Base-by-base conservation (phyloP, 1,284 basidiomycete genomes). In the Porphyrellus sp. region DNA sequence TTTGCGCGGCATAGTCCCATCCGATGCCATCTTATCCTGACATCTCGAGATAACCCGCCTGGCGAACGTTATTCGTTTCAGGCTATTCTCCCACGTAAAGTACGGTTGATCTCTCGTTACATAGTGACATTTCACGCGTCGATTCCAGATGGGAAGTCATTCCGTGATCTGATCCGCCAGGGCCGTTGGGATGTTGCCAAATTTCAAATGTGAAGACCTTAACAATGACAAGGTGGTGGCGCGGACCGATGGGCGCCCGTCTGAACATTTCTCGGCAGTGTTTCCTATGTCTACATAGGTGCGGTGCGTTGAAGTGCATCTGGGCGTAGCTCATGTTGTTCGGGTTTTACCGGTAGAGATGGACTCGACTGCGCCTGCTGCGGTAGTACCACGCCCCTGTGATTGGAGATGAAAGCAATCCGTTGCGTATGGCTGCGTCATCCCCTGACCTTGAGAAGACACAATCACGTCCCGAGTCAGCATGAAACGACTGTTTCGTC, bases 401-500 rank as follows among this genome's bases (percentile, higher is more conserved):
- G n/a, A n/a, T 31, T 35, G 18, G 42, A 18, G 20, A 23, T 34
- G 39, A 23, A 33, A 13, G 16, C 21, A 11, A 33, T 15, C 4
- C 4, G 12, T 24, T 24, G 21, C 11, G 37, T 25, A 27, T 34
- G 24, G 28, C 37, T 57, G 11, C 23, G n/a, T 43, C 24, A 11
- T 34, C 23, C 5, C 9, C 20, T 18, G 28, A 12, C 21, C 27
- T 38, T 40, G 31, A 39, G 45, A 38, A 46, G 45, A 16, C 11
- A 35, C 13, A 15, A 8, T 24, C 21, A 9, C 24, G 23, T 38
- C 40, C 16, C n/a, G 24, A 24, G 34, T 33, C 27, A 35, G 25
- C 38, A 46, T 63, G 65, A 64, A 68, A 64, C 52, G 20, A 48
- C 25, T 25, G 46, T 64, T 65, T 65, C 52, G 56, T 52, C 45